phyloP scores from a whole-genome alignment of 345 rosid species.

The Hibiscus mutabilis region DNA sequence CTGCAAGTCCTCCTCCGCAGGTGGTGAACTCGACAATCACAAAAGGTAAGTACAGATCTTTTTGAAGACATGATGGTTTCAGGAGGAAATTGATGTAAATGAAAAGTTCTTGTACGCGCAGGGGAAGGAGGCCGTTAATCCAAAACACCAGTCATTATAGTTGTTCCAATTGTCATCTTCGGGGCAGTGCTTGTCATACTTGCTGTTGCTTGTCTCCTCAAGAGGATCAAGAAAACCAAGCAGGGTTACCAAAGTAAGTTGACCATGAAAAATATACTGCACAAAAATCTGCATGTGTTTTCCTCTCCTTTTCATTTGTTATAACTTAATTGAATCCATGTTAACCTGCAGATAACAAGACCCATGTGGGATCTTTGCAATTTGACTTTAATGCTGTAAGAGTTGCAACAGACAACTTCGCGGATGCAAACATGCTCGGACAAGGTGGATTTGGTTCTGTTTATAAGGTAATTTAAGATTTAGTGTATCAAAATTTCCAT shows the following conservation, averaged over 20 bases:
- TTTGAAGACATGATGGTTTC: background rate
- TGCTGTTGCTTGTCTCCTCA: constrained; percentile 7
- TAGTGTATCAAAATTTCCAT: background rate
- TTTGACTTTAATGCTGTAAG: constrained; percentile 2
- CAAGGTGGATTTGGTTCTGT: constrained; percentile 10
- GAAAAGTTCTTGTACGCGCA: background rate
- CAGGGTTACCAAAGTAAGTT: constrained; percentile 13
- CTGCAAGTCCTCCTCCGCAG: constrained; percentile 15
- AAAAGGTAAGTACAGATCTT: background rate
- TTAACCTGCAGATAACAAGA: background rate
- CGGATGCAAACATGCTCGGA: background rate
- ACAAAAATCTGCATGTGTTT: too few species aligned
- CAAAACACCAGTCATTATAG: constrained; percentile 9
- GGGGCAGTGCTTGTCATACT: background rate
- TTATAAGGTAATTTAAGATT: constrained; percentile 4
- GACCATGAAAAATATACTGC: too few species aligned
- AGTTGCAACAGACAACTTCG: background rate
- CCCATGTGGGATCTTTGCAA: background rate
- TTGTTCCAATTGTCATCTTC: constrained; percentile 18
- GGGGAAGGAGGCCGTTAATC: background rate
- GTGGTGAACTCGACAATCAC: background rate
- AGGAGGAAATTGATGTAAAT: background rate
- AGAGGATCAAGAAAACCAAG: constrained; percentile 6
- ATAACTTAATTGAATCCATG: too few species aligned
- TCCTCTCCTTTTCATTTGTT: too few species aligned